Percentiles rank a stretch among this genome's conserved stretches.
phyloP scores from a whole-genome alignment of 768 basidiomycete species.

The Mycena leptocephala region DNA sequence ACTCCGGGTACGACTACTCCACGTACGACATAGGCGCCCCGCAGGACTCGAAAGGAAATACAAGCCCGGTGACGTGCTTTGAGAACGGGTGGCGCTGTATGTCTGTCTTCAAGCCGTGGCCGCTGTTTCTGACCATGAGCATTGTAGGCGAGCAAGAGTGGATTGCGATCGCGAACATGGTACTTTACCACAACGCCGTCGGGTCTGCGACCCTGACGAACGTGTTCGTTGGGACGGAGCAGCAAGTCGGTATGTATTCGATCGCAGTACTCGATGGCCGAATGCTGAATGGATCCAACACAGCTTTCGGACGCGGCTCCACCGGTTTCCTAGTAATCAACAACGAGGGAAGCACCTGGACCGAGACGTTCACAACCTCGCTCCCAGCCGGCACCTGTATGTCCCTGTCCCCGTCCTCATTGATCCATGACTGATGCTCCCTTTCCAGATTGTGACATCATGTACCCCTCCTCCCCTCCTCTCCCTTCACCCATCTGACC shows the following conservation, averaged over 20 bases:
- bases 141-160: constrained; percentile 46
- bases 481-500: neutral
- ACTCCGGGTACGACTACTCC: constrained; percentile 24
- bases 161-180: constrained; percentile 57
- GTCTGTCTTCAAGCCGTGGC: constrained; percentile 21
- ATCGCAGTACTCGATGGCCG: neutral
- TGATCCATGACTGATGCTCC: constrained; percentile 3
- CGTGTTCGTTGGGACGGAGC: constrained; percentile 42
- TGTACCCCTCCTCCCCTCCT: constrained; percentile 1
- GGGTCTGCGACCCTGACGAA: constrained; percentile 51
- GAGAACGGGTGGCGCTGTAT: constrained; percentile 31
- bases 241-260: constrained; percentile 29
- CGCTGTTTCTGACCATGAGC: constrained; percentile 20
- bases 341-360: constrained; percentile 58
- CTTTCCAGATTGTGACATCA: constrained; percentile 30
- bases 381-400: constrained; percentile 30
- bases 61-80: constrained; percentile 40
- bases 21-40: constrained; percentile 26
- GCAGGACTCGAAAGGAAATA: constrained; percentile 39
- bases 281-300: constrained; percentile 1
- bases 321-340: constrained; percentile 60
- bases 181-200: constrained; percentile 53
- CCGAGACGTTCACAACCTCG: constrained; percentile 54
- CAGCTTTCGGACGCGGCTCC: constrained; percentile 50
- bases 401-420: constrained; percentile 13